Evolutionary conservation across 2,329 filamentous ascomycete genomes (phyloP), one percentile per base, ranked within the genome.

Genomic region (Aspergillus sp.): DNA sequence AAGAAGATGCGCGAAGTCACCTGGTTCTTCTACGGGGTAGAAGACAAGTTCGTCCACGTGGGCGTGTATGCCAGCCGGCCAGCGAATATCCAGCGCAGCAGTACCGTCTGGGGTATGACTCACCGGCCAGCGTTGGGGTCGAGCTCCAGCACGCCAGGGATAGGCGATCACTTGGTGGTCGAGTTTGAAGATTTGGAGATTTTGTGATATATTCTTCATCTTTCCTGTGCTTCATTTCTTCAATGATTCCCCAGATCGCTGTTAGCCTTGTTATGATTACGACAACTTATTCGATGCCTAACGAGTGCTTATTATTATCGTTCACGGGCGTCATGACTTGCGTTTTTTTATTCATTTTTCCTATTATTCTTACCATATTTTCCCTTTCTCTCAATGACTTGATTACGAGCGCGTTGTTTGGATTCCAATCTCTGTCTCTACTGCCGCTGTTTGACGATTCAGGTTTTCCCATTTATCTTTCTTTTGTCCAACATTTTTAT

Each of bases 1-100:
- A 83, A 80, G 72, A 85, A 85, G 68, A 68, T 85, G 63, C 69
- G 83, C 5, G 83, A 86, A 69, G 80, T 86, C 27, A 83, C 81
- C n/a, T 84, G 81, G 78, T 86, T 86, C 69, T 86, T 86, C 66
- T 84, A 80, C 70, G 82, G 81, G 7, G 80, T 84, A 12, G 82
- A 85, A 61, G 81, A 84, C 61, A 86, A 86, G 66, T 80, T 76
- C 24, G 77, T 85, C 20, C 76, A 82, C 63, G 82, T 86, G 22
- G 83, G 83, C 3, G 83, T 84, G 40, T 86, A 86, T 73, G 83
- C 82, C 24, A 81, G 78, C 66, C 76, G 83, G 27, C 83, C 83
- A 52, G 79, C 80, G 45, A 82, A 78, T 64, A 73, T 83, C 59
- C 66, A 68, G 42, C 69, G 72, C 54, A 70, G 69, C 9, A 67